phyloP scores from a whole-genome alignment of 352 stramenopile genomes.

The Phytophthora sojae region DNA sequence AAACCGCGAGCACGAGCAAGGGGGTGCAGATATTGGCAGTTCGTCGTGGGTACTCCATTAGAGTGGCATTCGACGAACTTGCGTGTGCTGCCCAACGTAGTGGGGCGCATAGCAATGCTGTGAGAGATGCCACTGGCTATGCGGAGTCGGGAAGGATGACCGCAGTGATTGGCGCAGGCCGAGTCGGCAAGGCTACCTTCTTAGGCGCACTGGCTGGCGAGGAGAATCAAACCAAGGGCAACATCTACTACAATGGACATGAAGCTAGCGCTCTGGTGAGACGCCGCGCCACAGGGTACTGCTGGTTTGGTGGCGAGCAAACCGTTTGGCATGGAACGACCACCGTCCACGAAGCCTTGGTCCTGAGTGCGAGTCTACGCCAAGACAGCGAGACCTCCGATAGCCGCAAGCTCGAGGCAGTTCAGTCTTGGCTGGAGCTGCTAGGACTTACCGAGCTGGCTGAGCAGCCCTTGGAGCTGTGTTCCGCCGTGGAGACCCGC shows the following conservation, averaged over 20 bases:
- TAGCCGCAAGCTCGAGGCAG: constrained; percentile 11
- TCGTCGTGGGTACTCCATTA: constrained; percentile 10
- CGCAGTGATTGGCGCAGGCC: constrained; percentile 27
- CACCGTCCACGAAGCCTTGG: constrained; percentile 36
- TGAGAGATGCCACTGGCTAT: constrained; percentile 30
- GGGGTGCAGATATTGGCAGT: constrained; percentile 13
- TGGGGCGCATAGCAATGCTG: constrained; percentile 1
- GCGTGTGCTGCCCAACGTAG: constrained; percentile 11
- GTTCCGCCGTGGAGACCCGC: constrained; percentile 23
- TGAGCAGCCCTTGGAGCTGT: constrained; percentile 18
- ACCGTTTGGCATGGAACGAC: constrained; percentile 24
- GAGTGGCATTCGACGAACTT: constrained; percentile 35
- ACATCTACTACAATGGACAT: constrained; percentile 32
- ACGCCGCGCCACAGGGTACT: constrained; percentile 31
- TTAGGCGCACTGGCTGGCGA: constrained; percentile 29
- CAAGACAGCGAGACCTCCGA: constrained; percentile 19
- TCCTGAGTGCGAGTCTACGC: constrained; percentile 29
- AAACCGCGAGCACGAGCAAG: constrained; percentile 12
- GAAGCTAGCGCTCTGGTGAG: constrained; percentile 24
- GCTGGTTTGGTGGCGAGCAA: constrained; percentile 33
- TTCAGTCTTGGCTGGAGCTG: constrained; percentile 33
- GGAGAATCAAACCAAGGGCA: constrained; percentile 15
- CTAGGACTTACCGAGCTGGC: constrained; percentile 32
- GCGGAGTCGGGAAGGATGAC: constrained; percentile 29
- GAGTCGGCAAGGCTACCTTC: constrained; percentile 20